phyloP scores from a whole-genome alignment of 345 rosid genomes.

The Murraya koenigii region DNA sequence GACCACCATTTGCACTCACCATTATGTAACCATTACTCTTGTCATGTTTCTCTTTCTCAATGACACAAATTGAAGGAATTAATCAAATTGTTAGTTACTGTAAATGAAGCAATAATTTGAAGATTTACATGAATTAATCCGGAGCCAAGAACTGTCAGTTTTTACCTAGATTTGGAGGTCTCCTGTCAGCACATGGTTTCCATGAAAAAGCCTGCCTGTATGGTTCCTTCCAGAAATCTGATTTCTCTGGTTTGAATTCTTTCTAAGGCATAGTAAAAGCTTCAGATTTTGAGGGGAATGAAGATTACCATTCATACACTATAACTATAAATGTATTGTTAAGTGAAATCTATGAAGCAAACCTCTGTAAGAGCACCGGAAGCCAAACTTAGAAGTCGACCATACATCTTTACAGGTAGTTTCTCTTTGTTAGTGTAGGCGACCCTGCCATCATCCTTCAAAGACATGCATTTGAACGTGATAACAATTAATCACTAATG shows the following conservation, averaged over 20 bases:
- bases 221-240: constrained; percentile 56
- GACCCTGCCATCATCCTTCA: constrained; percentile 35
- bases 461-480: constrained; percentile 4
- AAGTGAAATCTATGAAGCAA: constrained; percentile 20
- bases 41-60: constrained; percentile 39
- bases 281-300: constrained; percentile 4
- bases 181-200: constrained; percentile 80
- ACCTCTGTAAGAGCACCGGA: constrained; percentile 71
- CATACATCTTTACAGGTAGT: constrained; percentile 62
- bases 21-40: constrained; percentile 62
- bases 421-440: constrained; percentile 27
- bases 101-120: not conserved
- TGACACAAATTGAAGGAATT: constrained; percentile 10
- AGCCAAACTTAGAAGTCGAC: constrained; percentile 65
- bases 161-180: constrained; percentile 35
- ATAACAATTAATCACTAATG: not conserved
- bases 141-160: not conserved
- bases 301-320: not conserved
- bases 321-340: not conserved
- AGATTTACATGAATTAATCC: not conserved
- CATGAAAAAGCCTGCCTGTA: constrained; percentile 50
- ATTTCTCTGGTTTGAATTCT: constrained; percentile 43
- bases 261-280: constrained; percentile 38
- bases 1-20: constrained; percentile 93
- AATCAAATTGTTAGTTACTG: not conserved